Evolutionary conservation across 768 basidiomycete genomes (phyloP).

Genomic region (Clathrus columnatus): DNA sequence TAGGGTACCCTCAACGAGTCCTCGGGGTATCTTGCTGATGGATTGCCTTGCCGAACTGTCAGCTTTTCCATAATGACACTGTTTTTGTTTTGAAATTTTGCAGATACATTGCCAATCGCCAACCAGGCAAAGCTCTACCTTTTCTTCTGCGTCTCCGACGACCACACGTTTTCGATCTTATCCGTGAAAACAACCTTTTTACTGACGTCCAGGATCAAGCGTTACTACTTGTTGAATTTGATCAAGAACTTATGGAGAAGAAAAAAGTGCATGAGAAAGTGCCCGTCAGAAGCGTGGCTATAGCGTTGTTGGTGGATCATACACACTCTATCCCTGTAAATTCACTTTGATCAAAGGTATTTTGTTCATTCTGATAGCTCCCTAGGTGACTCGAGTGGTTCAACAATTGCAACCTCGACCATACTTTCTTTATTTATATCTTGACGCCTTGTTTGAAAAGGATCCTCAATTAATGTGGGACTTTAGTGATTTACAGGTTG

Average conservation of each 20-base stretch:
- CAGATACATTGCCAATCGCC: slow-evolving; percentile 80
- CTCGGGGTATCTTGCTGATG: slow-evolving; percentile 58
- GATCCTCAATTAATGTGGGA: slow-evolving; percentile 72
- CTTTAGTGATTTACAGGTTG: slow-evolving; percentile 80
- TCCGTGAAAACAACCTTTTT: slow-evolving; percentile 88
- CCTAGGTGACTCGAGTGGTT: slow-evolving; percentile 81
- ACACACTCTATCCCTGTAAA: slow-evolving; percentile 91
- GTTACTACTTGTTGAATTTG: slow-evolving; percentile 87
- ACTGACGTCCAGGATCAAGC: slow-evolving; percentile 93
- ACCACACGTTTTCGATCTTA: slow-evolving; percentile 89
- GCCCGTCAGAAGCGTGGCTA: slow-evolving; percentile 58
- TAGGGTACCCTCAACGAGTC: slow-evolving; percentile 42
- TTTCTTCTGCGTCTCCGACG: slow-evolving; percentile 81
- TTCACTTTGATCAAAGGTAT: slow-evolving; percentile 5
- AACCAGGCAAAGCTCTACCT: slow-evolving; percentile 89
- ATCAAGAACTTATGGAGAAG: slow-evolving; percentile 72
- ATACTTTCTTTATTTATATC: slow-evolving; percentile 84
- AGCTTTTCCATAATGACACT: slow-evolving; percentile 16
- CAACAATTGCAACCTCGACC: slow-evolving; percentile 71
- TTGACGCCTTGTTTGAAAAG: slow-evolving; percentile 82
- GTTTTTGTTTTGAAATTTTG: not conserved
- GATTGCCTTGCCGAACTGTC: slow-evolving; percentile 90
- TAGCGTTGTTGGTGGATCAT: slow-evolving; percentile 83
- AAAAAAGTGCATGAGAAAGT: slow-evolving; percentile 33
- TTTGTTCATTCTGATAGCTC: not conserved